Percentiles rank a stretch among this genome's conserved stretches.
These are phyloP conservation scores for Emmonsiellopsis sp. DNA, from an alignment of 2,329 filamentous ascomycete genomes.

Conservation along the genomic window DNA sequence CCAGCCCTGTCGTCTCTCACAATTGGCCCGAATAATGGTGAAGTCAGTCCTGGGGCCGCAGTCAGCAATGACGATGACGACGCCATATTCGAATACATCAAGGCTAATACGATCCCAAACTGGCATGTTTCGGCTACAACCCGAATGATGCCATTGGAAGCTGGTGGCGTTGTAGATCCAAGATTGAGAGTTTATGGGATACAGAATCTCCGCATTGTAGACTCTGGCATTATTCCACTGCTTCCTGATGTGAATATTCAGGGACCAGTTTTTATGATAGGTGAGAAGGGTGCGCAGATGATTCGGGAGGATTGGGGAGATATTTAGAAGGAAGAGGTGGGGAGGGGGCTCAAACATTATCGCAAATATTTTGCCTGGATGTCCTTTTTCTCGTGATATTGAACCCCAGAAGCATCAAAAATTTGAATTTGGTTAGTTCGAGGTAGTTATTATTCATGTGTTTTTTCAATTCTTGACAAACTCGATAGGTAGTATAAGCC, in stretches of 20 bases:
- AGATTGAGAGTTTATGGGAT: slow-evolving; percentile 11
- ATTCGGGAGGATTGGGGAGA: slow-evolving; percentile 4
- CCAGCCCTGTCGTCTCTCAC: slow-evolving; percentile 10
- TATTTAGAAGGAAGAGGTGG: background rate
- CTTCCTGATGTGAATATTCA: slow-evolving; percentile 10
- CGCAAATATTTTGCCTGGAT: too few relatives aligned
- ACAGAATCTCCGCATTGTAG: slow-evolving; percentile 9
- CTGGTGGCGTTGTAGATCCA: slow-evolving; percentile 11
- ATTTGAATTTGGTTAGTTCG: too few relatives aligned
- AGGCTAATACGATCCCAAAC: slow-evolving; percentile 9
- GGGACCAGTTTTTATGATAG: slow-evolving; percentile 13
- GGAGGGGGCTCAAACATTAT: too few relatives aligned
- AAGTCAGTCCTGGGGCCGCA: slow-evolving; percentile 14
- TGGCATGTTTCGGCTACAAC: slow-evolving; percentile 7
- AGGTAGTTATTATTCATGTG: too few relatives aligned
- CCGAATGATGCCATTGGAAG: slow-evolving; percentile 10
- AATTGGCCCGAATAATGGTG: slow-evolving; percentile 12
- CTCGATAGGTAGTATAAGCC: too few relatives aligned
- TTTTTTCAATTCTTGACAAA: too few relatives aligned
- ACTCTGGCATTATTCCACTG: slow-evolving; percentile 12
- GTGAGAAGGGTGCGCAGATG: slow-evolving; percentile 10
- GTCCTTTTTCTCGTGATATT: too few relatives aligned
- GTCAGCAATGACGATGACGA: slow-evolving; percentile 16
- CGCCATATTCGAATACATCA: slow-evolving; percentile 15
- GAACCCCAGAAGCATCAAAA: too few relatives aligned